A percentile compares a stretch with the other conserved stretches of the same genome.
Conservation (phyloP, 805 yeast genomes). For the Grigorovia humatica region DNA sequence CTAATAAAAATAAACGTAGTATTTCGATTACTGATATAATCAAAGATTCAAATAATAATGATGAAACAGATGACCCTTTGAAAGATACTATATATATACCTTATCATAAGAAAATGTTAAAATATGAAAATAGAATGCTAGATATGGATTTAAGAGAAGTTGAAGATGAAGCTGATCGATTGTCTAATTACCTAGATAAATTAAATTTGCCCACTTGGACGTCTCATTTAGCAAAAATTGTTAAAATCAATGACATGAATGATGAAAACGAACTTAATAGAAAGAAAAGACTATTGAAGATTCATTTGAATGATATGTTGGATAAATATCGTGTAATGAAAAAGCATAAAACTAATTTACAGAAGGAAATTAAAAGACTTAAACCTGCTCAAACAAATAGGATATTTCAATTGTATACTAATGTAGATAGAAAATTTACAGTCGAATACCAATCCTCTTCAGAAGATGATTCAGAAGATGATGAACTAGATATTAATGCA, state of each 20-base stretch:
- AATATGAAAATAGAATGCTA: conserved; percentile 53
- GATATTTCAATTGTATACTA: conserved; percentile 14
- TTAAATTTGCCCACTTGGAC: conserved; percentile 41
- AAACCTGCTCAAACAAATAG: conserved; percentile 6
- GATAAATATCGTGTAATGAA: conserved; percentile 21
- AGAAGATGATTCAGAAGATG: conserved; percentile 24
- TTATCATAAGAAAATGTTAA: conserved; percentile 51
- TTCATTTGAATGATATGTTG: conserved; percentile 33
- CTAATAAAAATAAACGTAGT: neutral
- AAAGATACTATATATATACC: conserved; percentile 33
- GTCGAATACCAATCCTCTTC: conserved; percentile 22
- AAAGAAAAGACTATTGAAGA: conserved; percentile 44
- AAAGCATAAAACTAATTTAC: conserved; percentile 11
- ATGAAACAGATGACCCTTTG: conserved; percentile 34
- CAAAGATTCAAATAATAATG: neutral
- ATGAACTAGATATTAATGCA: conserved; percentile 10
- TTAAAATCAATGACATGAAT: conserved; percentile 37
- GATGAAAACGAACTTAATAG: conserved; percentile 41
- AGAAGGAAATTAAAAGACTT: conserved; percentile 10
- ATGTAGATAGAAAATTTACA: conserved; percentile 14
- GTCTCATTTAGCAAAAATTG: conserved; percentile 35
- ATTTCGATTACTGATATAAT: neutral
- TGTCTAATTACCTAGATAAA: conserved; percentile 33
- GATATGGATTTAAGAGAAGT: conserved; percentile 40
- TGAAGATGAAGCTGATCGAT: conserved; percentile 45